Evolutionary conservation across 2,329 filamentous ascomycete genomes (phyloP).

Genomic region (Calonectria pseudoturangicola): DNA sequence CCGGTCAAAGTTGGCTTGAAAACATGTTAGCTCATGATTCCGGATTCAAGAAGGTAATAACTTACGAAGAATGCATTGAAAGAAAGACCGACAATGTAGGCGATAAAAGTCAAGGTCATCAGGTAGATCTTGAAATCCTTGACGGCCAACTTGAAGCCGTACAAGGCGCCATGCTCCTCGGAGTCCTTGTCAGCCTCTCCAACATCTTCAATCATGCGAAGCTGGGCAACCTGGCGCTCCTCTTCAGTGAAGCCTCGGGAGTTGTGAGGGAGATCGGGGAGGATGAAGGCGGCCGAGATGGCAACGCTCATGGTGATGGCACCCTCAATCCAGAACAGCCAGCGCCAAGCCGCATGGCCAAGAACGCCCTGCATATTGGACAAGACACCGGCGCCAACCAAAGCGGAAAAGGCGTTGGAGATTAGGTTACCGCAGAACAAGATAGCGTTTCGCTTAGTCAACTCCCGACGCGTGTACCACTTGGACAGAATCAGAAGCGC

Average conservation of each 20-base stretch:
- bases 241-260: conserved; percentile 75
- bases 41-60: background rate
- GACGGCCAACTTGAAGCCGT: conserved; percentile 74
- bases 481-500: conserved; percentile 78
- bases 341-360: conserved; percentile 75
- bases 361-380: conserved; percentile 74
- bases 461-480: conserved; percentile 79
- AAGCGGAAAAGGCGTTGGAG: conserved; percentile 75
- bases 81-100: conserved; percentile 75
- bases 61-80: conserved; percentile 76
- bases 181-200: conserved; percentile 73
- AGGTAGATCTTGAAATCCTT: conserved; percentile 78
- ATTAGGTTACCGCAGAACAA: conserved; percentile 77
- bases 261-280: conserved; percentile 74
- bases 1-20: conserved; percentile 68
- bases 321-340: conserved; percentile 78
- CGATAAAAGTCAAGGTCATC: conserved; percentile 77
- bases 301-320: conserved; percentile 70
- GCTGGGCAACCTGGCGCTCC: conserved; percentile 72
- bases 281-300: conserved; percentile 66
- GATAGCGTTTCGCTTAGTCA: conserved; percentile 73
- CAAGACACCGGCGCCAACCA: conserved; percentile 75
- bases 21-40: conserved; percentile 25
- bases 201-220: conserved; percentile 75
- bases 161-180: conserved; percentile 68